Evolutionary conservation across 108 stramenopile species (phyloP).

Genomic region (Discostella stelligeroides): DNA sequence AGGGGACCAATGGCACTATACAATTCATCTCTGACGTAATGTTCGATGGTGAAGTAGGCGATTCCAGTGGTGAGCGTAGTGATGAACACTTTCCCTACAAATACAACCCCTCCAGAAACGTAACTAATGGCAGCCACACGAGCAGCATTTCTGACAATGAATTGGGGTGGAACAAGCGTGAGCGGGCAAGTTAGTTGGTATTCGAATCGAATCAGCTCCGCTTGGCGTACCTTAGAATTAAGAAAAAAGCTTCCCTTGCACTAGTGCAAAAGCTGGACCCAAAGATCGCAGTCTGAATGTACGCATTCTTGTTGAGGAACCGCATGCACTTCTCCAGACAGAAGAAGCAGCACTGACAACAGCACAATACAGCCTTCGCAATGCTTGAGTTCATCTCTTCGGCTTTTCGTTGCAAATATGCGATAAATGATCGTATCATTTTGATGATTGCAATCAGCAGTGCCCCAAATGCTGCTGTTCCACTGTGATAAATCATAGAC

Average conservation of each 20-base stretch:
- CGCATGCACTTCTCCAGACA: conserved; percentile 82
- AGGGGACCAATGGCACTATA: conserved; percentile 70
- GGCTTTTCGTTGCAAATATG: conserved; percentile 87
- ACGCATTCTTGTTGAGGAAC: conserved; percentile 93
- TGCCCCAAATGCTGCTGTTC: conserved; percentile 95
- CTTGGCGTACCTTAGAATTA: conserved; percentile 68
- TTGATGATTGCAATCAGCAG: conserved; percentile 91
- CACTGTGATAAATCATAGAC: conserved; percentile 81
- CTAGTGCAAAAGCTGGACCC: conserved; percentile 84
- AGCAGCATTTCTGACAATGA: conserved; percentile 53
- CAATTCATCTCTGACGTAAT: conserved; percentile 45
- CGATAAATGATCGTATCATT: conserved; percentile 84
- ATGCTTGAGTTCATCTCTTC: conserved; percentile 72
- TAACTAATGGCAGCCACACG: conserved; percentile 67
- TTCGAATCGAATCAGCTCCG: not conserved
- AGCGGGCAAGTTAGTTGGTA: not conserved
- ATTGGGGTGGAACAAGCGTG: not conserved
- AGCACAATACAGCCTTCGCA: conserved; percentile 80
- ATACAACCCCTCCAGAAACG: conserved; percentile 74
- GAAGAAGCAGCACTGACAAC: conserved; percentile 89
- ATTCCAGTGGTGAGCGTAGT: conserved; percentile 60
- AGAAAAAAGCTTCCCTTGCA: conserved; percentile 74
- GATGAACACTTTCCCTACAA: conserved; percentile 88
- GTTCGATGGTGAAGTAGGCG: conserved; percentile 49
- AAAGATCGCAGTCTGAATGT: conserved; percentile 92